Evolutionary conservation across 495 filamentous ascomycete genomes (phyloP).

Genomic region (Ramalina peruviana): DNA sequence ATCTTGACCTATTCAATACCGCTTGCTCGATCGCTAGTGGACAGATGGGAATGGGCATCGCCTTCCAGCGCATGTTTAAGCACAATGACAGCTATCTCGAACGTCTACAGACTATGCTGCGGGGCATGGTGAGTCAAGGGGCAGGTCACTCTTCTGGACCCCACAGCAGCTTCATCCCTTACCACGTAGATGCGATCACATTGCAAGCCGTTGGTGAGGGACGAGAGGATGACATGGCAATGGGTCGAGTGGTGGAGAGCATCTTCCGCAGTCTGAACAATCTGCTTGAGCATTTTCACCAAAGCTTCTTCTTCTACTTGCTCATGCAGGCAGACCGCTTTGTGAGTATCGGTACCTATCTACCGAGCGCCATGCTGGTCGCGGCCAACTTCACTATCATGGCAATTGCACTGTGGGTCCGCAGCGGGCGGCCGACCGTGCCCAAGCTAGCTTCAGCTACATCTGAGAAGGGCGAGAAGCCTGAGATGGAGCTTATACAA

Average conservation of each 20-base stretch:
- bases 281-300: conserved; percentile 87
- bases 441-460: conserved; percentile 17
- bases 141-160: conserved; percentile 81
- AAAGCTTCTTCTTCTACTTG: conserved; percentile 98
- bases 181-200: conserved; percentile 94
- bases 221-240: conserved; percentile 93
- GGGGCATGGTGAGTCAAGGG: conserved; percentile 86
- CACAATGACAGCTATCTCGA: conserved; percentile 73
- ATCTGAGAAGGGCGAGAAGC: conserved; percentile 11
- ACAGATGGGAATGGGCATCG: conserved; percentile 79
- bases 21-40: conserved; percentile 75
- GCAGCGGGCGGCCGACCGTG: conserved; percentile 46
- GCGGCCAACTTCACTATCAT: conserved; percentile 92
- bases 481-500: conserved; percentile 18
- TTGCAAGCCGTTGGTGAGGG: conserved; percentile 79
- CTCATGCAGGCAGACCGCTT: conserved; percentile 82
- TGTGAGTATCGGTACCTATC: conserved; percentile 94
- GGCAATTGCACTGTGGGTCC: conserved; percentile 82
- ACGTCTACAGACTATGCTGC: conserved; percentile 75
- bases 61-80: conserved; percentile 73
- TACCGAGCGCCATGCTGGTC: conserved; percentile 91
- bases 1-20: conserved; percentile 90
- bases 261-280: conserved; percentile 89
- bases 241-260: conserved; percentile 80
- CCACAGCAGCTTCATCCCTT: conserved; percentile 92